A percentile compares a stretch with the other conserved stretches of the same genome.
phyloP scores from a whole-genome alignment of 306 rosid species.

The Cicer cuneatum region DNA sequence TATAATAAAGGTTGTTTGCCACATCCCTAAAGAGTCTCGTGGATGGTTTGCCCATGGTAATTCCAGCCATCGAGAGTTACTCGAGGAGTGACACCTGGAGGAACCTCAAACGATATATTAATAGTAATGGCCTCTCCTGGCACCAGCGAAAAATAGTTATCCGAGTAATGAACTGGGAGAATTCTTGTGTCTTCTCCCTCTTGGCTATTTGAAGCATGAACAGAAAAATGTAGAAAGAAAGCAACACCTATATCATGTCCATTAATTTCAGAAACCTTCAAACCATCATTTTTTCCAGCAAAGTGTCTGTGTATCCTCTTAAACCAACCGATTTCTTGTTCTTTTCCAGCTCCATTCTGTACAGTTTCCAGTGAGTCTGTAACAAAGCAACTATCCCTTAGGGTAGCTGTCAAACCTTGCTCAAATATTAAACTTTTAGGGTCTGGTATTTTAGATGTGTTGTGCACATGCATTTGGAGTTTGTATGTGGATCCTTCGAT shows the following conservation, averaged over 20 bases:
- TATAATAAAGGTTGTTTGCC: constrained; percentile 6
- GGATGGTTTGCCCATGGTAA: constrained; percentile 54
- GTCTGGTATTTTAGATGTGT: constrained; percentile 63
- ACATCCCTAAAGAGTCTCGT: constrained; percentile 44
- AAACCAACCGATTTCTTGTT: constrained; percentile 54
- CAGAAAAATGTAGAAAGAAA: constrained; percentile 91
- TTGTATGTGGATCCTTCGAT: constrained; percentile 65
- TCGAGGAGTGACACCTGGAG: constrained; percentile 68
- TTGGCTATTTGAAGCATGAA: constrained; percentile 61
- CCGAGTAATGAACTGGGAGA: constrained; percentile 91
- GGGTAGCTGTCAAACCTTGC: constrained; percentile 49
- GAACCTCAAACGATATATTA: constrained; percentile 70
- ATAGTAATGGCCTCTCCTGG: constrained; percentile 80
- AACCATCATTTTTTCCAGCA: constrained; percentile 46
- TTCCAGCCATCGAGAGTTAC: constrained; percentile 84
- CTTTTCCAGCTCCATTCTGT: constrained; percentile 42
- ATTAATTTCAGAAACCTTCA: constrained; percentile 59
- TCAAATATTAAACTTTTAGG: constrained; percentile 48
- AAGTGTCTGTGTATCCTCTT: constrained; percentile 58
- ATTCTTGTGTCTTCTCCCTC: constrained; percentile 88
- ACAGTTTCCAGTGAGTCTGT: constrained; percentile 37
- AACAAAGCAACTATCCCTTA: constrained; percentile 48
- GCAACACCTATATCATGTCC: constrained; percentile 80
- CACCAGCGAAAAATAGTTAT: constrained; percentile 91
- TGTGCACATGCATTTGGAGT: constrained; percentile 71